A percentile compares a stretch with the other conserved stretches of the same genome.
Conservation (phyloP, 345 rosid genomes). For the Luvunga scandens region DNA sequence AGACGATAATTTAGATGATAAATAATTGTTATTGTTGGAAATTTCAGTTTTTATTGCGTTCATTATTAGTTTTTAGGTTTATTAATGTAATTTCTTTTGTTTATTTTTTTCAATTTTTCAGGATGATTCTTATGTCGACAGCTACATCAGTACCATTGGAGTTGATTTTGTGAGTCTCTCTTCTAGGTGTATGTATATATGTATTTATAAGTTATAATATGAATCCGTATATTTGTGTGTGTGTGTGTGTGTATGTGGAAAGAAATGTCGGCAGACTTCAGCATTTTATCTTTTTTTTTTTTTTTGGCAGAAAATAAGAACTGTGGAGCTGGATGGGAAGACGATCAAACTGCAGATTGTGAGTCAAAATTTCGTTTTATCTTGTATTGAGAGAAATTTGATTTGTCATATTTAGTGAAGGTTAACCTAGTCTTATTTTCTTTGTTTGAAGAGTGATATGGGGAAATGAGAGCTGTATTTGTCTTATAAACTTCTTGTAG, state of each 20-base stretch:
- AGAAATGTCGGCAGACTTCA: not conserved
- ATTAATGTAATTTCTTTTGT: not conserved
- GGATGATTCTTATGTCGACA: slow-evolving; percentile 88
- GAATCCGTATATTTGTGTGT: not conserved
- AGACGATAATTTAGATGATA: not conserved
- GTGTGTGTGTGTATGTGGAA: not conserved
- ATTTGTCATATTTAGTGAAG: not conserved
- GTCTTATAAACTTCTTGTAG: too few relatives aligned
- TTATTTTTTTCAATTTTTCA: slow-evolving; percentile 23
- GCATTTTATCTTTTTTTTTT: not conserved
- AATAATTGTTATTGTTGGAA: not conserved
- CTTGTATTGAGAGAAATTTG: not conserved
- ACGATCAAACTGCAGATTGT: slow-evolving; percentile 78
- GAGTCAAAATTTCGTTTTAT: slow-evolving; percentile 16
- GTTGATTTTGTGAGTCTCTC: slow-evolving; percentile 71
- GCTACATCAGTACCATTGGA: slow-evolving; percentile 85
- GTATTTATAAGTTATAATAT: not conserved
- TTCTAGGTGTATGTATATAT: not conserved
- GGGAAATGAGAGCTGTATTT: too few relatives aligned
- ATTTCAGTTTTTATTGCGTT: not conserved
- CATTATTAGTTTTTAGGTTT: slow-evolving; percentile 4
- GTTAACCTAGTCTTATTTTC: not conserved
- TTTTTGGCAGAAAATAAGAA: slow-evolving; percentile 60
- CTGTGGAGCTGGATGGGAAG: slow-evolving; percentile 78
- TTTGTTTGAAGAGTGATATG: not conserved